phyloP scores from a whole-genome alignment of 2,329 filamentous ascomycete species.

The Nemania sp. region DNA sequence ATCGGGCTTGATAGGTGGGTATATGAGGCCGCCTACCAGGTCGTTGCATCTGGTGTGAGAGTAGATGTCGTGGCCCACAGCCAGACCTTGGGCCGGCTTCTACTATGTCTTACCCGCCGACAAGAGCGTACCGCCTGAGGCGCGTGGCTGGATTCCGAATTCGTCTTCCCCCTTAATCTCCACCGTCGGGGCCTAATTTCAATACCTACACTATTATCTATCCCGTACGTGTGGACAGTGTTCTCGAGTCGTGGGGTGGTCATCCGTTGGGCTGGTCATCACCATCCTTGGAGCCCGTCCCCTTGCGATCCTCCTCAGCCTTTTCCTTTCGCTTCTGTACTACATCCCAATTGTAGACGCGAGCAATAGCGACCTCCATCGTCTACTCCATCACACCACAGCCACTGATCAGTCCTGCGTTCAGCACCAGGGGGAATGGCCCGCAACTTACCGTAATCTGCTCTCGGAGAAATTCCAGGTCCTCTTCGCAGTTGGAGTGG shows the following conservation, averaged over 20 bases:
- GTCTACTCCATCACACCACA: slow-evolving; percentile 66
- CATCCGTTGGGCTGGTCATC: slow-evolving; percentile 44
- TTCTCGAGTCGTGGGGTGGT: slow-evolving; percentile 11
- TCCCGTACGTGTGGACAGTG: no score
- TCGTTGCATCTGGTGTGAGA: no score
- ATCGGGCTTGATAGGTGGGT: no score
- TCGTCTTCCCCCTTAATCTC: slow-evolving; percentile 13
- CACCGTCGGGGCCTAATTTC: slow-evolving; percentile 5
- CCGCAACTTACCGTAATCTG: slow-evolving; percentile 80
- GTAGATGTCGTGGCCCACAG: no score
- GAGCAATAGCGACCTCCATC: slow-evolving; percentile 91
- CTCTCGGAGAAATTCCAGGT: slow-evolving; percentile 91
- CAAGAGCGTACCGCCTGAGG: neutral
- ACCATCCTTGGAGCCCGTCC: slow-evolving; percentile 44
- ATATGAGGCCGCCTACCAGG: no score
- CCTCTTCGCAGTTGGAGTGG: slow-evolving; percentile 88
- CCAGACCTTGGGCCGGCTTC: no score
- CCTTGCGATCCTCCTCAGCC: slow-evolving; percentile 58
- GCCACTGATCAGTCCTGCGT: slow-evolving; percentile 10
- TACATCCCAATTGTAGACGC: slow-evolving; percentile 99
- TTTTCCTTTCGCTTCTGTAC: slow-evolving; percentile 94
- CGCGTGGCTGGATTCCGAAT: slow-evolving; percentile 3
- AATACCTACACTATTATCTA: no score
- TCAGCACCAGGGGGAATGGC: neutral
- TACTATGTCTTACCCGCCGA: neutral